Conservation (phyloP, 192 early-diverging fungal genomes). For the Piromyces finnis region DNA sequence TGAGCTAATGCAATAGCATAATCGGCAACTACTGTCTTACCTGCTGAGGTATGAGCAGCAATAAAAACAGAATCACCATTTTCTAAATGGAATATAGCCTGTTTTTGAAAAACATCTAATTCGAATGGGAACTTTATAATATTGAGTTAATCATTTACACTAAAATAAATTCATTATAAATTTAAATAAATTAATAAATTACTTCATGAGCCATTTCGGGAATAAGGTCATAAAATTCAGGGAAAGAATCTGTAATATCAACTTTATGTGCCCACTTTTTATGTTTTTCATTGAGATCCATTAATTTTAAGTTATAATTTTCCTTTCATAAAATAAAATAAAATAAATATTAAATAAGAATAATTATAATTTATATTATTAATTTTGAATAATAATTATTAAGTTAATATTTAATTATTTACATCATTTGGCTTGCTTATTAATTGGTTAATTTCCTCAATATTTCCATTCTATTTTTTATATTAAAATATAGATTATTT, state of each 20-base stretch:
- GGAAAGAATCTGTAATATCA: conserved; percentile 66
- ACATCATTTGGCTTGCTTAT: conserved; percentile 1
- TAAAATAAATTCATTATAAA: too few species aligned
- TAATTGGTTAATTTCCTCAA: conserved; percentile 6
- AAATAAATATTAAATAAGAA: background rate
- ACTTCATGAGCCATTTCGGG: conserved; percentile 71
- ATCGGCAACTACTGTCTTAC: conserved; percentile 97
- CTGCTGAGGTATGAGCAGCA: conserved; percentile 94
- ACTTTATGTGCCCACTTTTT: conserved; percentile 82
- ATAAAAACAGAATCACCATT: conserved; percentile 90
- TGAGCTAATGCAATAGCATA: conserved; percentile 87
- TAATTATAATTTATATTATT: too few species aligned
- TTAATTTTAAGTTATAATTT: background rate
- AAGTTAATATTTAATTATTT: background rate
- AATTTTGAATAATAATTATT: too few species aligned
- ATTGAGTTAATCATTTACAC: too few species aligned
- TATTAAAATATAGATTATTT: too few species aligned
- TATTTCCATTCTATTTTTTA: background rate
- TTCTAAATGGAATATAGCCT: conserved; percentile 90
- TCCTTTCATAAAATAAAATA: background rate
- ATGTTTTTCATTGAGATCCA: background rate
- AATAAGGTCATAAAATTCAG: conserved; percentile 76
- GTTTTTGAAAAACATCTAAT: conserved; percentile 92
- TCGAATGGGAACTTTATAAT: conserved; percentile 63
- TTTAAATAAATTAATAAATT: background rate